Evolutionary conservation across 2,329 filamentous ascomycete genomes (phyloP), one percentile per base, ranked within the genome.

Genomic region (Alternaria gansuensis): DNA sequence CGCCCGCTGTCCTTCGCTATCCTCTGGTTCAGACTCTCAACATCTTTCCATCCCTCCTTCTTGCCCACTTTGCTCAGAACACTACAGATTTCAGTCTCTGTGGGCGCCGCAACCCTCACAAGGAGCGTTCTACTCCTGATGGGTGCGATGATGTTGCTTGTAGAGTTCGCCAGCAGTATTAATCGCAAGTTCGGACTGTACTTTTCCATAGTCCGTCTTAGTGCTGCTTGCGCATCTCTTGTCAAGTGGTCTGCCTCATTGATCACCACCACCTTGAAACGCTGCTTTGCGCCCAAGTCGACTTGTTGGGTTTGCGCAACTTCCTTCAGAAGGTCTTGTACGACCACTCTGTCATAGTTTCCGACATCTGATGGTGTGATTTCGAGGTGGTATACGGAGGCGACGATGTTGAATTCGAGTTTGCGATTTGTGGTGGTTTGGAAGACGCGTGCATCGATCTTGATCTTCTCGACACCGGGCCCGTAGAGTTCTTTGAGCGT

Each of bases 261-360:
- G 84, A 99, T 98, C 34, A 99, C 94, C 1, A 99, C 95, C 1
- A 99, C 93, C 81, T 99, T 99, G 85, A 99, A 99, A 43, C 89
- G 87, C 77, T 99, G 95, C 76, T 88, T 91, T 14, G 96, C 96
- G 11, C 88, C 85, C 67, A 95, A 84, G 77, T 99, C 95, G n/a
- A 99, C 95, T 80, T 99, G 96, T 77, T 99, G 95, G 52, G 95
- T 99, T 79, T 99, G 96, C 29, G 96, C 95, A 5, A 99, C 94
- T 79, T 99, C 95, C 78, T 99, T 99, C 48, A 99, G 82, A 48
- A 99, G 82, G 73, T 98, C 95, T 75, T 99, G 95, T 13, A 99
- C 85, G 2, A 99, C 95, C 3, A 99, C 95, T 54, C 95, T 87
- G 78, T 99, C 95, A 74, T 97, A 97, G 77, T 90, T 96, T 61